Evolutionary conservation across 495 filamentous ascomycete species (phyloP).

Genomic region (Penicillium coffeae): DNA sequence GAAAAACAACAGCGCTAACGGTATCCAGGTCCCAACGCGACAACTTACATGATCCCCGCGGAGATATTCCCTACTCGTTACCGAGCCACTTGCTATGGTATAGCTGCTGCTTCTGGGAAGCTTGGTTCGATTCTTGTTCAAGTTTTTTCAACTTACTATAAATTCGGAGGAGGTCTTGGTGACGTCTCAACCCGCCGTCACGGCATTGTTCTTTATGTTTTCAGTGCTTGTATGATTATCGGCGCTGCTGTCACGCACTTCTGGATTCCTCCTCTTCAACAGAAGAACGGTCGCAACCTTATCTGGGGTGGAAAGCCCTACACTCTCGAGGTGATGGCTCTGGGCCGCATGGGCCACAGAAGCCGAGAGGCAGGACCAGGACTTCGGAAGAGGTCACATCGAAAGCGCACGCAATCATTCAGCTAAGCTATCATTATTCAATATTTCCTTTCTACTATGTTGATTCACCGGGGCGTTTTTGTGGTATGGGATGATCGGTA

Average conservation of each 20-base stretch:
- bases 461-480: neutral
- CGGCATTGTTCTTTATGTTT: slow-evolving; percentile 43
- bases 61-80: slow-evolving; percentile 61
- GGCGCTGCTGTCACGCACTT: slow-evolving; percentile 43
- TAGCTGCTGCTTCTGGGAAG: slow-evolving; percentile 54
- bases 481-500: neutral
- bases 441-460: neutral
- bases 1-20: slow-evolving; percentile 8
- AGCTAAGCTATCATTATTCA: neutral
- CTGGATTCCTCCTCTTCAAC: slow-evolving; percentile 40
- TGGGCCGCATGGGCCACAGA: slow-evolving; percentile 36
- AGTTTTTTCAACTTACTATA: slow-evolving; percentile 46
- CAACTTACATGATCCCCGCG: slow-evolving; percentile 59
- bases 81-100: slow-evolving; percentile 53
- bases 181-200: slow-evolving; percentile 33
- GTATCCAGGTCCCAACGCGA: slow-evolving; percentile 50
- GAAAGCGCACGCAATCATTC: slow-evolving; percentile 20
- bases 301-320: slow-evolving; percentile 40
- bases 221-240: slow-evolving; percentile 45
- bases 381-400: slow-evolving; percentile 16
- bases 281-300: slow-evolving; percentile 21
- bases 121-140: slow-evolving; percentile 56
- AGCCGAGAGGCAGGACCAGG: slow-evolving; percentile 34
- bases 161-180: slow-evolving; percentile 32
- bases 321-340: slow-evolving; percentile 38